A percentile compares a stretch with the other conserved stretches of the same genome.
Conservation (phyloP, 2,329 filamentous ascomycete species). For the Hypomyces perniciosus region DNA sequence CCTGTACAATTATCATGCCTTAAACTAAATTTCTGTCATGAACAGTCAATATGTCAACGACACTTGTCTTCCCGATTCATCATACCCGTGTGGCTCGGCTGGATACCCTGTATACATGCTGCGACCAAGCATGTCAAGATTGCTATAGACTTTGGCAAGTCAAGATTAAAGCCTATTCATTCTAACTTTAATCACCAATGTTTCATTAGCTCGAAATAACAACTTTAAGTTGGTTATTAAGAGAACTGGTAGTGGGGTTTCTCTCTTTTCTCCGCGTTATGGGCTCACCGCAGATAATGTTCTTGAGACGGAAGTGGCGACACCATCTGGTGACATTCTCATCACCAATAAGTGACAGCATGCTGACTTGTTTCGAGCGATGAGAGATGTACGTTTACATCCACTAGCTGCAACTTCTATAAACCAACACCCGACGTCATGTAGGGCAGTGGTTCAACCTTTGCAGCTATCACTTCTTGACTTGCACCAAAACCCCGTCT, state of each 20-base stretch:
- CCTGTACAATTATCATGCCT: slow-evolving; percentile 7
- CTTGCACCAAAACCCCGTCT: too few species aligned
- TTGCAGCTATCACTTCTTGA: slow-evolving; percentile 43
- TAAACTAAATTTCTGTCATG: slow-evolving; percentile 9
- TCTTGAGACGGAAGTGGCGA: slow-evolving; percentile 46
- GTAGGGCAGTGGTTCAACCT: slow-evolving; percentile 46
- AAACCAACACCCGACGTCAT: background rate
- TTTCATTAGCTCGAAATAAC: slow-evolving; percentile 22
- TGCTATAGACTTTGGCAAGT: slow-evolving; percentile 31
- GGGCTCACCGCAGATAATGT: slow-evolving; percentile 54
- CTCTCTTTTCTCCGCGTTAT: slow-evolving; percentile 43
- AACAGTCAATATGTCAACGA: slow-evolving; percentile 37
- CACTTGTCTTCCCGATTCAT: slow-evolving; percentile 37
- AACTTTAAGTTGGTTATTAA: slow-evolving; percentile 32
- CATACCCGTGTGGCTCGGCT: slow-evolving; percentile 21
- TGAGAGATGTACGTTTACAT: slow-evolving; percentile 34
- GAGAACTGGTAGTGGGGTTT: slow-evolving; percentile 39
- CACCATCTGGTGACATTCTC: slow-evolving; percentile 38
- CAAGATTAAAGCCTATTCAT: background rate
- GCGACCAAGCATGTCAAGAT: slow-evolving; percentile 17
- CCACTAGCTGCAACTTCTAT: background rate
- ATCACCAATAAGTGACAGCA: slow-evolving; percentile 42
- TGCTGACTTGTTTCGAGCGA: slow-evolving; percentile 52
- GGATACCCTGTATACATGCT: slow-evolving; percentile 18
- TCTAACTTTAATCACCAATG: background rate